phyloP scores from a whole-genome alignment of 2,329 filamentous ascomycete species.

The Talaromyces rugulosus region DNA sequence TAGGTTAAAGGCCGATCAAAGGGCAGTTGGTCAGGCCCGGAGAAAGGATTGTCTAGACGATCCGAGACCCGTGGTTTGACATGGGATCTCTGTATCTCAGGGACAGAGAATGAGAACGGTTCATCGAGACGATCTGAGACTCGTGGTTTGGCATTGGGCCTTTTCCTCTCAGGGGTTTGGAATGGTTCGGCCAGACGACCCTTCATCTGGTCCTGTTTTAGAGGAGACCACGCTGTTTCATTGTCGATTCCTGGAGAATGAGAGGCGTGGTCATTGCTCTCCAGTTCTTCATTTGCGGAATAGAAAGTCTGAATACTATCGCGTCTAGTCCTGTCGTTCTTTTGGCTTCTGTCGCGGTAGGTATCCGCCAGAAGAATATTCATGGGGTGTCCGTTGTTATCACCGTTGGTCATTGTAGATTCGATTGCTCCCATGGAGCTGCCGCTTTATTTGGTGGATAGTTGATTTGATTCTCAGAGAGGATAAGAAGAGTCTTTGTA shows the following conservation, averaged over 20 bases:
- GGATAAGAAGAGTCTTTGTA: background rate
- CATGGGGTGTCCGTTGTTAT: background rate
- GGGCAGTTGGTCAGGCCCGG: background rate
- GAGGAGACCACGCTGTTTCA: background rate
- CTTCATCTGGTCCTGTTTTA: background rate
- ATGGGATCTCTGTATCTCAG: background rate
- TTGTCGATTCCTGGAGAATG: background rate
- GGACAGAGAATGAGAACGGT: background rate
- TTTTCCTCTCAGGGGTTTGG: too few relatives aligned
- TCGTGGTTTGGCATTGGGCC: background rate
- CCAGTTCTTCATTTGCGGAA: background rate
- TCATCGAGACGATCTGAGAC: background rate
- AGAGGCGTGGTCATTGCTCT: background rate
- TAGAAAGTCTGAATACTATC: background rate
- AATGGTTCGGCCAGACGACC: background rate
- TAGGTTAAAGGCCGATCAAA: background rate
- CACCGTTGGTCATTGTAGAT: background rate
- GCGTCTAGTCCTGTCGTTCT: background rate
- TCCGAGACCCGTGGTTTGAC: background rate
- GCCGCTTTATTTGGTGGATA: background rate
- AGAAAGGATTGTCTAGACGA: background rate
- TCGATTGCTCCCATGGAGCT: background rate
- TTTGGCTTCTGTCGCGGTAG: background rate
- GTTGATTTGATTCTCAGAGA: background rate
- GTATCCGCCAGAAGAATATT: background rate